A percentile compares a stretch with the other conserved stretches of the same genome.
These are phyloP conservation scores for Strombidium stylifer DNA, from an alignment of 73 alveolate genomes.

Conservation along the genomic window DNA sequence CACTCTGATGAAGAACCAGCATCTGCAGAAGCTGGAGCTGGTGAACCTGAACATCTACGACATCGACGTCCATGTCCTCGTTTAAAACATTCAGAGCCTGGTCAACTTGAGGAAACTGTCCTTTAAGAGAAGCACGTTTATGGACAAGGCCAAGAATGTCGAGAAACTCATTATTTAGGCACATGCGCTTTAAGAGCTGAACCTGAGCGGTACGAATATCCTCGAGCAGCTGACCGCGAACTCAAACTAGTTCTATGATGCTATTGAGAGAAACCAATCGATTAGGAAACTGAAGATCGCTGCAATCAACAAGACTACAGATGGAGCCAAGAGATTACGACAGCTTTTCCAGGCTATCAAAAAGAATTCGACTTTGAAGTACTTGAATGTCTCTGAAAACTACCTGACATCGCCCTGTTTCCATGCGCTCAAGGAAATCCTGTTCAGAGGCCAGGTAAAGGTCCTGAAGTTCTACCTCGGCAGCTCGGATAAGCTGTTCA, in stretches of 20 bases:
- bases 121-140: conserved; percentile 10
- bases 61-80: background rate
- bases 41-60: conserved; percentile 2
- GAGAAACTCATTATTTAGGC: background rate
- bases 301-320: background rate
- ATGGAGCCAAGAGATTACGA: conserved; percentile 9
- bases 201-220: conserved; percentile 1
- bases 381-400: conserved; percentile 2
- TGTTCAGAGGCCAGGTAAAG: background rate
- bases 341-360: conserved; percentile 4
- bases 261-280: background rate
- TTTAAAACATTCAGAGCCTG: background rate
- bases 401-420: conserved; percentile 19
- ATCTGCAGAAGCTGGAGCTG: background rate
- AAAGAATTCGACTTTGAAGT: background rate
- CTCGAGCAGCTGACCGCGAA: background rate
- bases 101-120: background rate
- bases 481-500: conserved; percentile 6
- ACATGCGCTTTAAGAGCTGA: background rate
- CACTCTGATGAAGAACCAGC: conserved; percentile 4
- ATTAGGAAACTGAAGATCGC: conserved; percentile 1
- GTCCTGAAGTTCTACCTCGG: conserved; percentile 2
- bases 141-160: background rate
- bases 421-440: conserved; percentile 4
- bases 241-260: conserved; percentile 1